Conservation (phyloP, 352 stramenopile genomes). For the Phytopythium montanum region DNA sequence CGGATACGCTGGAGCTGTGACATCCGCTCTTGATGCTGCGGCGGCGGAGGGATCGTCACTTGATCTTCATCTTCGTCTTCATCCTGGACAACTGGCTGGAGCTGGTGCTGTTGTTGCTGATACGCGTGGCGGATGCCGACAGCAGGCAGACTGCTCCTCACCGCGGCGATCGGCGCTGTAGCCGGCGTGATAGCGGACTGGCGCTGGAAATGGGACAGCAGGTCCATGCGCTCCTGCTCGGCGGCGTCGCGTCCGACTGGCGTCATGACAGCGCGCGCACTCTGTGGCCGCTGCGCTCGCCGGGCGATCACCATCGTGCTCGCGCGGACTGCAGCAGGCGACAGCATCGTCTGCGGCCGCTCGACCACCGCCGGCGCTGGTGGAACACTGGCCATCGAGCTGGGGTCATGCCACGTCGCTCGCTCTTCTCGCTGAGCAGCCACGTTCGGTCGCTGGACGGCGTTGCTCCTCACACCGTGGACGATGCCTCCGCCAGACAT, state of each 20-base stretch:
- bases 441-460: neutral
- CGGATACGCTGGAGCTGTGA: constrained; percentile 6
- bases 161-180: neutral
- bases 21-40: constrained; percentile 11
- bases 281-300: constrained; percentile 4
- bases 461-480: constrained; percentile 5
- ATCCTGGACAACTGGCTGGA: constrained; percentile 24
- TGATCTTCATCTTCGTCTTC: neutral
- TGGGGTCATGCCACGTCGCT: neutral
- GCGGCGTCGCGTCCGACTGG: constrained; percentile 5
- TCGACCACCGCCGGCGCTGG: neutral
- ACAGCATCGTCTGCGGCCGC: constrained; percentile 8
- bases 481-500: constrained; percentile 7
- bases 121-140: constrained; percentile 7
- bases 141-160: neutral
- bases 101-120: constrained; percentile 10
- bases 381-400: neutral
- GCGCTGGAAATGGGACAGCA: constrained; percentile 29
- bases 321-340: neutral
- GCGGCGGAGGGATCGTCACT: constrained; percentile 1
- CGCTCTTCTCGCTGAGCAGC: neutral
- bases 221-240: constrained; percentile 31
- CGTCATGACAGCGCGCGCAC: constrained; percentile 2
- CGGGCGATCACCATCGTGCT: neutral
- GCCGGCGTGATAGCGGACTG: constrained; percentile 25